Conservation (phyloP, 208 protist genomes). For the Leishmania tarentolae region DNA sequence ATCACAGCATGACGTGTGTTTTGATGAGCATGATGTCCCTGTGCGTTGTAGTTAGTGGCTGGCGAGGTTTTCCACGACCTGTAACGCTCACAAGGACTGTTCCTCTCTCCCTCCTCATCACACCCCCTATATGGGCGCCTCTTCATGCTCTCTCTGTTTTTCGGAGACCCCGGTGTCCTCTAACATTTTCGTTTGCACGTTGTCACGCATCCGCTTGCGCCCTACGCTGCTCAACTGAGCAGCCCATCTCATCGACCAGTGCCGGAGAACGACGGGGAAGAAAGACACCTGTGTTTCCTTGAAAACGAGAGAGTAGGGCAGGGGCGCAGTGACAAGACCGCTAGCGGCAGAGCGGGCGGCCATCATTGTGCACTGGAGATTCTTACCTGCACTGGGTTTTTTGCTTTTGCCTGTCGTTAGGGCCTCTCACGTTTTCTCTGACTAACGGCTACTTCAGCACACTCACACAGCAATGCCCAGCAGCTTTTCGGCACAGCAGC, state of each 20-base stretch:
- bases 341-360: background rate
- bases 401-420: background rate
- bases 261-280: too few species aligned
- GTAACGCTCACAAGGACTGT: background rate
- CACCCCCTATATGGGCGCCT: too few species aligned
- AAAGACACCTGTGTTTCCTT: background rate
- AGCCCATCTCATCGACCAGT: background rate
- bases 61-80: background rate
- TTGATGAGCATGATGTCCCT: background rate
- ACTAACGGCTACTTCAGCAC: background rate
- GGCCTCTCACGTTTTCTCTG: background rate
- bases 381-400: background rate
- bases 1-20: background rate
- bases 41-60: background rate
- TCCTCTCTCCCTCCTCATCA: background rate
- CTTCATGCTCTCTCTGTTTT: conserved; percentile 3
- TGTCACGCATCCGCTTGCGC: background rate
- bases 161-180: too few species aligned
- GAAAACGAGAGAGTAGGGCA: background rate
- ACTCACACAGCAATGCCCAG: conserved; percentile 13
- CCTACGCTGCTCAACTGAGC: background rate
- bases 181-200: background rate
- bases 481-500: conserved; percentile 30
- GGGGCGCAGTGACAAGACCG: background rate
- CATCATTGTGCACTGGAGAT: background rate